Conservation (phyloP, 306 rosid species). For the Carpinus viminea region DNA sequence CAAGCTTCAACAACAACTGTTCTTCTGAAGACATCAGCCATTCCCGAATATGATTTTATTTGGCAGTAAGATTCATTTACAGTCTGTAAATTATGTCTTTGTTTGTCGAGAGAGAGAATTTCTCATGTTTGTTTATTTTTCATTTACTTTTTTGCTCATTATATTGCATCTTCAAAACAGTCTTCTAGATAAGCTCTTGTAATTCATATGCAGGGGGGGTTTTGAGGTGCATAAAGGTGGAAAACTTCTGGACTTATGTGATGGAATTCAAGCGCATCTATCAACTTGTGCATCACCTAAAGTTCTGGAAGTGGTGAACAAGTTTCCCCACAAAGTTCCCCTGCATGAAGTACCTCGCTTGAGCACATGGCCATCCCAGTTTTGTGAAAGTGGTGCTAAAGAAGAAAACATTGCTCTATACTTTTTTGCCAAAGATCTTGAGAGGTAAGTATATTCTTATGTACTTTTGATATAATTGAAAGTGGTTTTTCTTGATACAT, state of each 20-base stretch:
- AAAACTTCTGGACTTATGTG: conserved; percentile 46
- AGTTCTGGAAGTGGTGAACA: conserved; percentile 64
- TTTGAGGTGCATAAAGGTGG: conserved; percentile 73
- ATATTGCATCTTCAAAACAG: conserved; percentile 19
- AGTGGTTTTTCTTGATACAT: background rate
- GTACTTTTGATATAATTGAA: conserved; percentile 9
- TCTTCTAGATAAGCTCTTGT: conserved; percentile 28
- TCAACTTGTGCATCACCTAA: conserved; percentile 77
- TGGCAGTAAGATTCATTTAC: conserved; percentile 77
- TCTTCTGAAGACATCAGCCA: conserved; percentile 46
- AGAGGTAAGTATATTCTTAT: conserved; percentile 50
- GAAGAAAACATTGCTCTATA: conserved; percentile 91
- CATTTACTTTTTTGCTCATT: conserved; percentile 15
- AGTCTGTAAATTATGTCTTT: conserved; percentile 23
- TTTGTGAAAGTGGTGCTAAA: conserved; percentile 63
- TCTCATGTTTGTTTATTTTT: conserved; percentile 7
- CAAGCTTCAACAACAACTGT: conserved; percentile 32
- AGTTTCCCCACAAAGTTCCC: conserved; percentile 53
- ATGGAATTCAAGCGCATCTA: conserved; percentile 87
- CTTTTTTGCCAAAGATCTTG: conserved; percentile 84
- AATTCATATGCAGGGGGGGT: conserved; percentile 62
- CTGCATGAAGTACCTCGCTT: conserved; percentile 79
- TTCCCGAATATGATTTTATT: conserved; percentile 75
- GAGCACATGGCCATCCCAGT: conserved; percentile 87
- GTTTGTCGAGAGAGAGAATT: background rate